Evolutionary conservation across 805 yeast genomes (phyloP).

Genomic region (Babjeviella inositovora): DNA sequence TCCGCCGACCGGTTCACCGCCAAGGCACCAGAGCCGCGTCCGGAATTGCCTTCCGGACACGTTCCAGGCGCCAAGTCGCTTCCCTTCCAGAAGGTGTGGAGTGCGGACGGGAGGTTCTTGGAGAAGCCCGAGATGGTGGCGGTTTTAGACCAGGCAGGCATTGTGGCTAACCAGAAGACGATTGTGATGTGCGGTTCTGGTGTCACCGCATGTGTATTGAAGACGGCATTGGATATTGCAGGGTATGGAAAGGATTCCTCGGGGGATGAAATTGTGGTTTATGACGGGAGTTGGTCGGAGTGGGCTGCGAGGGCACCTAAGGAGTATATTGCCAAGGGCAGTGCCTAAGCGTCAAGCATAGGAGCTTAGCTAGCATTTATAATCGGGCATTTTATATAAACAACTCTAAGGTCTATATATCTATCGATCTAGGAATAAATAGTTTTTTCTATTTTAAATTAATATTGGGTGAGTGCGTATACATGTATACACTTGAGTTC

Average conservation of each 20-base stretch:
- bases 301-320: constrained; percentile 25
- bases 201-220: constrained; percentile 82
- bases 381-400: no score
- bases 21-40: constrained; percentile 72
- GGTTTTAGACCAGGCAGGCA: constrained; percentile 24
- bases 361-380: no score
- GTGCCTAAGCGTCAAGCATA: no score
- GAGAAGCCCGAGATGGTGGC: constrained; percentile 24
- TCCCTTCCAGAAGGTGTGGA: constrained; percentile 55
- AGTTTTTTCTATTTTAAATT: no score
- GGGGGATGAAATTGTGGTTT: constrained; percentile 45
- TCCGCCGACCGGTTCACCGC: constrained; percentile 65
- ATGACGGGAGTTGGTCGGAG: constrained; percentile 76
- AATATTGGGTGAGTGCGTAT: no score
- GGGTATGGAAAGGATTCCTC: constrained; percentile 24
- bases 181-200: constrained; percentile 94
- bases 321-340: constrained; percentile 12
- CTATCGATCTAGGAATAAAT: no score
- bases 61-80: constrained; percentile 65
- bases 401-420: no score
- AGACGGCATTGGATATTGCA: constrained; percentile 51
- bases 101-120: constrained; percentile 28
- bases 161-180: constrained; percentile 38
- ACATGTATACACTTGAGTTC: no score
- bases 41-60: constrained; percentile 83